phyloP scores from a whole-genome alignment of 2,329 filamentous ascomycete species.

The Verticillium isaacii region DNA sequence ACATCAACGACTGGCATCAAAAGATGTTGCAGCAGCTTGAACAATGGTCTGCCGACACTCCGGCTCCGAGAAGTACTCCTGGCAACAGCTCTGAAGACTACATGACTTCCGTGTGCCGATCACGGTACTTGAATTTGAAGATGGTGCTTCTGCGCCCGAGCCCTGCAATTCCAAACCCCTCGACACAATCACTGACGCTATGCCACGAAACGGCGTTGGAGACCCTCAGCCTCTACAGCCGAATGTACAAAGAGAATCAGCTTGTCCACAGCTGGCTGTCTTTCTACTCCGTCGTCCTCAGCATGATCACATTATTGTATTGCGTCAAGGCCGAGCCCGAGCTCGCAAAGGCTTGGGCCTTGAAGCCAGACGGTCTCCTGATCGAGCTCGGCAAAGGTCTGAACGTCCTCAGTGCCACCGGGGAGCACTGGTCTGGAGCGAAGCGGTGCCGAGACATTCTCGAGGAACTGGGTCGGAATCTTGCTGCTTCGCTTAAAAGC shows the following conservation, averaged over 20 bases:
- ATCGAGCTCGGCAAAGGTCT: slow-evolving; percentile 34
- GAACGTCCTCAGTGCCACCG: slow-evolving; percentile 44
- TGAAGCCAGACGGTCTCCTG: slow-evolving; percentile 21
- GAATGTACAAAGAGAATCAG: slow-evolving; percentile 36
- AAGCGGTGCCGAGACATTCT: slow-evolving; percentile 39
- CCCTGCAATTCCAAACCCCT: slow-evolving; percentile 44
- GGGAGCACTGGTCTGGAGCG: slow-evolving; percentile 47
- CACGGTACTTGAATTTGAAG: slow-evolving; percentile 41
- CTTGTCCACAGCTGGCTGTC: slow-evolving; percentile 43
- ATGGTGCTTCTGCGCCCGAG: slow-evolving; percentile 47
- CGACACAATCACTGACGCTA: slow-evolving; percentile 28
- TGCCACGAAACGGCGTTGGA: slow-evolving; percentile 39
- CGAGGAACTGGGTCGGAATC: slow-evolving; percentile 30
- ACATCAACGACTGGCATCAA: slow-evolving; percentile 41
- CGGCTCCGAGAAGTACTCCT: slow-evolving; percentile 13
- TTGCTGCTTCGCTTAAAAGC: slow-evolving; percentile 20
- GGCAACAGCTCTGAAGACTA: slow-evolving; percentile 9
- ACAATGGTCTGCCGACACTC: slow-evolving; percentile 33
- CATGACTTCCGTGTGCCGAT: slow-evolving; percentile 29
- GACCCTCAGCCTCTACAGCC: slow-evolving; percentile 33
- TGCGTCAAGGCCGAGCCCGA: slow-evolving; percentile 41
- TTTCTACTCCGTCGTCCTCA: slow-evolving; percentile 42
- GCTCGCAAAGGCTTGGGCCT: slow-evolving; percentile 28
- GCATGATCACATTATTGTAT: slow-evolving; percentile 45
- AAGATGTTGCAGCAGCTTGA: slow-evolving; percentile 34